A percentile compares a stretch with the other conserved stretches of the same genome.
These are phyloP conservation scores for Solanum hybrid DNA, from an alignment of 305 asterid species.

Conservation along the genomic window DNA sequence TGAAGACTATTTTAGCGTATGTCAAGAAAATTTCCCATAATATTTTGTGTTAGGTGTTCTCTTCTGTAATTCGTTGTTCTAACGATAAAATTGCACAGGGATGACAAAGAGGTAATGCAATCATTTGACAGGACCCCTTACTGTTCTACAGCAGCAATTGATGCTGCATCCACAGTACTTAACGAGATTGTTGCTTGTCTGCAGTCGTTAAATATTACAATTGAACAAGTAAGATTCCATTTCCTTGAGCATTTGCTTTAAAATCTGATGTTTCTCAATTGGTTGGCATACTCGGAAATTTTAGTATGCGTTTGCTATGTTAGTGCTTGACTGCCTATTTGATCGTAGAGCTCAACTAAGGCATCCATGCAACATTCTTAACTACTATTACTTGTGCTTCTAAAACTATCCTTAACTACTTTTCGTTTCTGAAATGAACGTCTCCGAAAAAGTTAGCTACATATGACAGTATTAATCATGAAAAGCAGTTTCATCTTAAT, in stretches of 20 bases:
- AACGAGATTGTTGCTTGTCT: slow-evolving; percentile 55
- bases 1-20: slow-evolving; percentile 48
- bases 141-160: slow-evolving; percentile 66
- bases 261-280: background rate
- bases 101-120: slow-evolving; percentile 66
- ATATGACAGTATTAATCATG: background rate
- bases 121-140: slow-evolving; percentile 66
- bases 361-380: background rate
- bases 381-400: background rate
- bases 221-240: slow-evolving; percentile 58
- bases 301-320: background rate
- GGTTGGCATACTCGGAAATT: background rate
- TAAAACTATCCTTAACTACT: background rate
- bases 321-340: background rate
- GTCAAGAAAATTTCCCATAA: slow-evolving; percentile 3
- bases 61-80: background rate
- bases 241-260: background rate
- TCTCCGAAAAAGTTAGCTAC: background rate
- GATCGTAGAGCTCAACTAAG: background rate
- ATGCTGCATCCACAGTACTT: slow-evolving; percentile 73
- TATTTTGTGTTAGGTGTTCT: background rate
- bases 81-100: slow-evolving; percentile 18
- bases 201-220: slow-evolving; percentile 57
- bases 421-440: background rate
- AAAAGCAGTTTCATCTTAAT: background rate